These are phyloP conservation scores for Ceratobasidium sp. DNA, from an alignment of 1,284 basidiomycete species.

Conservation along the genomic window DNA sequence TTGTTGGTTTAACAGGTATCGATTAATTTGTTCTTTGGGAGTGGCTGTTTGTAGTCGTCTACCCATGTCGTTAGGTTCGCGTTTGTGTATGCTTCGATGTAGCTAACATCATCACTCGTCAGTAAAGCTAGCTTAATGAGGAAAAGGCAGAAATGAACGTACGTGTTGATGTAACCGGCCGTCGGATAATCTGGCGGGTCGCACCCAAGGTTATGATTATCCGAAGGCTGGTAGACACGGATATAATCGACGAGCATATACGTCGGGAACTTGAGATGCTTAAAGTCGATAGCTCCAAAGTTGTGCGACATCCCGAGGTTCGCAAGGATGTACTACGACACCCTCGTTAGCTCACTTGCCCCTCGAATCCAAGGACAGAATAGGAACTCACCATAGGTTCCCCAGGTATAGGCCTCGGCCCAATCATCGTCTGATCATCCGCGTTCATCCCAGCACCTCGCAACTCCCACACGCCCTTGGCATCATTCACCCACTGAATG, in stretches of 20 bases:
- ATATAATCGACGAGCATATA: constrained; percentile 75
- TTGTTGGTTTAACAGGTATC: constrained; percentile 51
- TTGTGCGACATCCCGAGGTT: constrained; percentile 87
- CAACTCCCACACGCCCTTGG: constrained; percentile 81
- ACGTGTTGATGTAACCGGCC: constrained; percentile 78
- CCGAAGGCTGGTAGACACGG: constrained; percentile 82
- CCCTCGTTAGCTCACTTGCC: too few species aligned
- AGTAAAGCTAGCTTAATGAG: too few species aligned
- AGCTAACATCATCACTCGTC: too few species aligned
- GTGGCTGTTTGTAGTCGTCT: constrained; percentile 64
- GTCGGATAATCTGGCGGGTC: constrained; percentile 87
- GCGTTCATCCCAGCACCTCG: constrained; percentile 60
- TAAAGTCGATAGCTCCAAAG: constrained; percentile 79
- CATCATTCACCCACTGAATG: constrained; percentile 83
- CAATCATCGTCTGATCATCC: constrained; percentile 39
- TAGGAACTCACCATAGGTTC: constrained; percentile 43
- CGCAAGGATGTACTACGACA: constrained; percentile 66
- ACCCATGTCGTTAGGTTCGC: constrained; percentile 66
- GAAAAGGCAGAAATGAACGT: constrained; percentile 54
- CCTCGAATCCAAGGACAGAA: too few species aligned
- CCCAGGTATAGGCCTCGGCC: constrained; percentile 41
- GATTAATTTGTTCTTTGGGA: constrained; percentile 72
- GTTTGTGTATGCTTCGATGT: constrained; percentile 60
- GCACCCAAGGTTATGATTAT: constrained; percentile 82
- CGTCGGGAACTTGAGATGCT: constrained; percentile 76